These are phyloP conservation scores for Talaromyces sp. DNA, from an alignment of 2,329 filamentous ascomycete genomes.

Conservation along the genomic window DNA sequence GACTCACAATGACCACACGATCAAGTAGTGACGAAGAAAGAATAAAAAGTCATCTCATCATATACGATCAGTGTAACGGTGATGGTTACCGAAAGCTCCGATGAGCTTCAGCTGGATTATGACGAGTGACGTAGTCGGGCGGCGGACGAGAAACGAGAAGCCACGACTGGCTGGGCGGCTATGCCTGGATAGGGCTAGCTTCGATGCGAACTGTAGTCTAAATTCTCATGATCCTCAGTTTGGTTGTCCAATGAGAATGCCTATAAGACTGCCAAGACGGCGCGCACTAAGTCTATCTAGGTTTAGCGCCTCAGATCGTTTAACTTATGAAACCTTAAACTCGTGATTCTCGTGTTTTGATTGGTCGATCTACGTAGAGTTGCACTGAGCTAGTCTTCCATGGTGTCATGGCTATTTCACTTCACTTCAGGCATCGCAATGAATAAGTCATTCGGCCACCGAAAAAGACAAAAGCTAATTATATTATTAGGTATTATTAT, in stretches of 20 bases:
- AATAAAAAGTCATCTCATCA: conserved; percentile 2
- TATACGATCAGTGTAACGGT: not conserved
- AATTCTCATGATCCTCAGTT: too few species aligned
- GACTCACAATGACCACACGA: not conserved
- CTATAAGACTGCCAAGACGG: too few species aligned
- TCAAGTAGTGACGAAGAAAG: not conserved
- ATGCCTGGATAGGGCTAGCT: not conserved
- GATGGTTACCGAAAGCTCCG: not conserved
- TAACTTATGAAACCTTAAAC: too few species aligned
- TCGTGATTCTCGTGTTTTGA: not conserved
- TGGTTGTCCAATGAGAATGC: too few species aligned
- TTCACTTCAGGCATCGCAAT: too few species aligned
- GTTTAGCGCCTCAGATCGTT: not conserved
- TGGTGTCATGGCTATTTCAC: too few species aligned
- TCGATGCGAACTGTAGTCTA: not conserved
- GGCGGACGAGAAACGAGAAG: too few species aligned
- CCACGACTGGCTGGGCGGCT: not conserved
- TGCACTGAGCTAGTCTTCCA: too few species aligned
- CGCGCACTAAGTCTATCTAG: not conserved
- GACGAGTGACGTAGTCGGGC: conserved; percentile 1
- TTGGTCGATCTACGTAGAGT: conserved; percentile 4
- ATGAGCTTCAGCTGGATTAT: not conserved
- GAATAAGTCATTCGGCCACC: too few species aligned
- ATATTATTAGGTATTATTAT: not conserved
- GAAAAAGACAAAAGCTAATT: too few species aligned